These are phyloP conservation scores for Alternaria consortialis DNA, from an alignment of 2,329 filamentous ascomycete genomes.

Conservation along the genomic window DNA sequence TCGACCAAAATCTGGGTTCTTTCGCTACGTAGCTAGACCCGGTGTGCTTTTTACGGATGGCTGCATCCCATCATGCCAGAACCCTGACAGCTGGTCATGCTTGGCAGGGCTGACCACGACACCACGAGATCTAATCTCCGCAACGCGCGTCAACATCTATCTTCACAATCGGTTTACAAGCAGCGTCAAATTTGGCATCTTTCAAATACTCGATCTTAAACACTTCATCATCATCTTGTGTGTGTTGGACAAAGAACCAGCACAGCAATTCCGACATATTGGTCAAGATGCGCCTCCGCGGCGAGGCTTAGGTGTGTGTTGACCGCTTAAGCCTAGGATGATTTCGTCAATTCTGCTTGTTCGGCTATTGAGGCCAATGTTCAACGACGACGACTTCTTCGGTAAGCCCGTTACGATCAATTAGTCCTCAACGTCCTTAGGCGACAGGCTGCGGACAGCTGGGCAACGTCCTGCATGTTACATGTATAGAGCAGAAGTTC, in stretches of 20 bases:
- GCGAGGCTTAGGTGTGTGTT: conserved; percentile 19
- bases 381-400: conserved; percentile 14
- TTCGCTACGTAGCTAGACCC: conserved; percentile 24
- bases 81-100: conserved; percentile 25
- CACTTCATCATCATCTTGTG: conserved; percentile 1
- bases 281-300: conserved; percentile 18
- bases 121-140: conserved; percentile 7
- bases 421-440: conserved; percentile 19
- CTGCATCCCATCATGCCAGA: conserved; percentile 35
- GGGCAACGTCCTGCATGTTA: conserved; percentile 26
- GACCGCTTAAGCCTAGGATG: conserved; percentile 17
- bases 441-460: conserved; percentile 26
- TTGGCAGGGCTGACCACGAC: conserved; percentile 27
- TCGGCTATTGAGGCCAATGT: conserved; percentile 18
- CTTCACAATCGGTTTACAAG: conserved; percentile 11
- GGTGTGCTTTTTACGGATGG: conserved; percentile 32
- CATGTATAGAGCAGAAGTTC: conserved; percentile 45
- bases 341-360: conserved; percentile 18
- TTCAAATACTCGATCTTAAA: conserved; percentile 11
- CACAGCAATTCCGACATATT: conserved; percentile 17
- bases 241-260: conserved; percentile 10
- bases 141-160: conserved; percentile 7
- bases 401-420: conserved; percentile 33
- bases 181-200: conserved; percentile 1
- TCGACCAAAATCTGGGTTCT: conserved; percentile 17